These are phyloP conservation scores for Citrullus amarus DNA, from an alignment of 306 rosid genomes.

Conservation along the genomic window DNA sequence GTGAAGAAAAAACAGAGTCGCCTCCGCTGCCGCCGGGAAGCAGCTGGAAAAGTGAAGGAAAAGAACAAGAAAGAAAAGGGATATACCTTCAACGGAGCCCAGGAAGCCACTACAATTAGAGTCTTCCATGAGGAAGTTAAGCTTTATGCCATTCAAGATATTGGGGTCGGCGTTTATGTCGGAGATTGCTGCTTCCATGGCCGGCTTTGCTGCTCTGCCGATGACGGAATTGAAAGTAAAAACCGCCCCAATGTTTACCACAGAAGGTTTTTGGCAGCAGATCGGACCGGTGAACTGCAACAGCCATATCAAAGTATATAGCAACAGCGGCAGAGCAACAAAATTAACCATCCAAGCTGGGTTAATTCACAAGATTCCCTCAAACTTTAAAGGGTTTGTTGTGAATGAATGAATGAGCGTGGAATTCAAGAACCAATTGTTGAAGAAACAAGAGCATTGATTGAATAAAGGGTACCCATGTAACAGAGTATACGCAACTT, in stretches of 20 bases:
- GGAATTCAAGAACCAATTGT: not conserved
- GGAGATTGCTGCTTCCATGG: conserved; percentile 57
- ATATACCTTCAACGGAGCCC: conserved; percentile 64
- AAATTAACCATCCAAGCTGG: not conserved
- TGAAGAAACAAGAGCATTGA: not conserved
- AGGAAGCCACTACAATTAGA: conserved; percentile 53
- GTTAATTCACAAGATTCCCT: not conserved
- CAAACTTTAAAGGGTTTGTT: not conserved
- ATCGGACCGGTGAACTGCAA: conserved; percentile 22
- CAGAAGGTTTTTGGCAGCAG: conserved; percentile 33
- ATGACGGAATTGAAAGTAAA: conserved; percentile 67
- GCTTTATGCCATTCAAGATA: conserved; percentile 46
- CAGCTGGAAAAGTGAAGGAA: not conserved
- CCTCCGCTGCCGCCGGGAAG: too few species aligned
- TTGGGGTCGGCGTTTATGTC: conserved; percentile 58
- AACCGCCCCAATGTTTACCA: conserved; percentile 61
- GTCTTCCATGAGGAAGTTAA: conserved; percentile 35
- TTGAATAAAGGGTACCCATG: not conserved
- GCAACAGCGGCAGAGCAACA: conserved; percentile 8
- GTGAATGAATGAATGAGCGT: not conserved
- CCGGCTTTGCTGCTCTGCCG: conserved; percentile 57
- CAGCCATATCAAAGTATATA: conserved; percentile 28
- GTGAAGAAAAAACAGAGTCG: not conserved
- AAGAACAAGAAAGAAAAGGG: not conserved
- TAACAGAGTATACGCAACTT: not conserved